A percentile compares a stretch with the other conserved stretches of the same genome.
Conservation (phyloP, 495 filamentous ascomycete species). For the Daldinia childiae region DNA sequence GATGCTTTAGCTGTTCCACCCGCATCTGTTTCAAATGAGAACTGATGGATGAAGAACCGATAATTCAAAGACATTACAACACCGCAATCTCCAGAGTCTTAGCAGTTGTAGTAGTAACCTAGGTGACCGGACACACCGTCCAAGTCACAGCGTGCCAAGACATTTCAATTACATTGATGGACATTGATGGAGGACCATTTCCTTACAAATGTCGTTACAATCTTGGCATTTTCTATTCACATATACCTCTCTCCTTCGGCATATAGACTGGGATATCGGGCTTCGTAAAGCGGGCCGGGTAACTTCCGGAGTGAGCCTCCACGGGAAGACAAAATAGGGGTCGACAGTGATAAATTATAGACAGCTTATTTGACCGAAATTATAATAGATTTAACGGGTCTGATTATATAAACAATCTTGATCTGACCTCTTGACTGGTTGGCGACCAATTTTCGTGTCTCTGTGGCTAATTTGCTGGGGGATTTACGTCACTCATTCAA, state of each 20-base stretch:
- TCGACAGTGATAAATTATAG: background rate
- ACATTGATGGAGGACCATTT: constrained; percentile 2
- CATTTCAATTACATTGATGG: constrained; percentile 4
- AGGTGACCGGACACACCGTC: background rate
- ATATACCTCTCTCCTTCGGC: constrained; percentile 28
- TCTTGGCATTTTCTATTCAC: constrained; percentile 23
- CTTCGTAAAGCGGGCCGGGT: constrained; percentile 6
- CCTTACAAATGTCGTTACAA: background rate
- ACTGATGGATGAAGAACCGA: background rate
- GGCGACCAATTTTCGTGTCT: constrained; percentile 19
- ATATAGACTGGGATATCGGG: constrained; percentile 36
- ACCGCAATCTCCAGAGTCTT: constrained; percentile 1
- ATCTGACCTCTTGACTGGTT: constrained; percentile 7
- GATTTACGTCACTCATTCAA: constrained; percentile 2
- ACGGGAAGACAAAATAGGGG: background rate
- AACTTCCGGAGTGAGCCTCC: constrained; percentile 3
- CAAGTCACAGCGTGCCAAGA: constrained; percentile 33
- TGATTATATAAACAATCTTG: constrained; percentile 3
- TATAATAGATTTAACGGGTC: background rate
- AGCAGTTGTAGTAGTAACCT: constrained; percentile 1
- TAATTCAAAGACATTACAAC: constrained; percentile 2
- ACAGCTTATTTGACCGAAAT: background rate
- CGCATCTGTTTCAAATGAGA: constrained; percentile 2
- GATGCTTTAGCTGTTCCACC: constrained; percentile 43
- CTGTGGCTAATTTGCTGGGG: constrained; percentile 20